These are phyloP conservation scores for Sinapis alba DNA, from an alignment of 441 rosid species.

Conservation along the genomic window DNA sequence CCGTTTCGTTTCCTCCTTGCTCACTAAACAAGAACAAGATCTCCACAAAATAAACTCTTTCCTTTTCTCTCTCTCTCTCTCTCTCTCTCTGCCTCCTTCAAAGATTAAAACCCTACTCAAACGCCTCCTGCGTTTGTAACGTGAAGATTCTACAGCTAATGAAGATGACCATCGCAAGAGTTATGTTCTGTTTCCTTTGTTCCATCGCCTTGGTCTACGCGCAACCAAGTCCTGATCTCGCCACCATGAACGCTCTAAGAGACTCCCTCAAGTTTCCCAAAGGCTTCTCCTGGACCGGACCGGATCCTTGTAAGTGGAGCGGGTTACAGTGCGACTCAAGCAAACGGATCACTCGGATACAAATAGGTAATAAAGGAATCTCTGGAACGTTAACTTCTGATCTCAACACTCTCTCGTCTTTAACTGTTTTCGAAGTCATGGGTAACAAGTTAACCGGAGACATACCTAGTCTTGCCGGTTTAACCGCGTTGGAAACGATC, in stretches of 20 bases:
- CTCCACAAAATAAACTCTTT: background rate
- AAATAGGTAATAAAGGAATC: background rate
- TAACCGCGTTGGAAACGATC: background rate
- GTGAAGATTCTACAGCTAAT: background rate
- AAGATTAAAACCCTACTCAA: background rate
- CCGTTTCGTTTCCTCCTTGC: constrained; percentile 21
- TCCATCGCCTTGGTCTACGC: constrained; percentile 3
- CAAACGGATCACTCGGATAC: constrained; percentile 13
- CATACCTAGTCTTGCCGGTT: constrained; percentile 29
- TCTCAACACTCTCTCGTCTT: constrained; percentile 15
- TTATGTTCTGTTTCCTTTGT: constrained; percentile 10
- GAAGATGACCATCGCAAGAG: constrained; percentile 26
- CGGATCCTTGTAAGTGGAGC: constrained; percentile 58
- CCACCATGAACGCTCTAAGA: constrained; percentile 47
- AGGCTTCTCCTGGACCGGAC: constrained; percentile 45
- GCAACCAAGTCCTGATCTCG: constrained; percentile 34
- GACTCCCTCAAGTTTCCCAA: constrained; percentile 27
- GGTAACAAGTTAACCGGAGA: background rate
- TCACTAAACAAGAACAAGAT: constrained; percentile 17
- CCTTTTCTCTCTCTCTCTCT: background rate
- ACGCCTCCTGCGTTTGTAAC: background rate
- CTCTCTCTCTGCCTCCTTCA: background rate
- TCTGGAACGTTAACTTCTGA: constrained; percentile 34
- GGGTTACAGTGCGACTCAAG: constrained; percentile 31
- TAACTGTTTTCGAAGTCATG: constrained; percentile 24